phyloP scores from a whole-genome alignment of 805 yeast genomes.

The Candida sakaeoensis region DNA sequence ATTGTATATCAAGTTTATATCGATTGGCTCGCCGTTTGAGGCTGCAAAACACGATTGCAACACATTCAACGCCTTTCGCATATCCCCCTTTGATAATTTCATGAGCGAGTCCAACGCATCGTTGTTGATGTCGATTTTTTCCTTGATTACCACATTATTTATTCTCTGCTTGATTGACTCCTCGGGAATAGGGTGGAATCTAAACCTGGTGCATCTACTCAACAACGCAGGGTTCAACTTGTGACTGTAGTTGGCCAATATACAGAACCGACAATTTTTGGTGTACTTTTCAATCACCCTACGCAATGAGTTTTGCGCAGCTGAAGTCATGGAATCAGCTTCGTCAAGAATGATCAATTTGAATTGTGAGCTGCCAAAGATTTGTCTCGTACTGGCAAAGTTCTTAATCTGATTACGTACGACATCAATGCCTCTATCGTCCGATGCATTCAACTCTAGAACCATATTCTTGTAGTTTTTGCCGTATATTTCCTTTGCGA shows the following conservation, averaged over 20 bases:
- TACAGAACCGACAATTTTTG: constrained; percentile 91
- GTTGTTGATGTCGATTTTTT: constrained; percentile 52
- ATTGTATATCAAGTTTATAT: constrained; percentile 77
- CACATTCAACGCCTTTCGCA: constrained; percentile 92
- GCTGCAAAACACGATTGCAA: constrained; percentile 92
- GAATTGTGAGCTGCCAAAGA: constrained; percentile 68
- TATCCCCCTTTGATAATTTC: constrained; percentile 83
- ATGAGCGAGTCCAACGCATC: constrained; percentile 67
- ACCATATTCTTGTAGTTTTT: constrained; percentile 81
- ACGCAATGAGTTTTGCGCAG: constrained; percentile 79
- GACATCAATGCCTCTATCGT: constrained; percentile 96
- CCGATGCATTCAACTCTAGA: constrained; percentile 91
- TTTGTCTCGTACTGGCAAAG: constrained; percentile 94
- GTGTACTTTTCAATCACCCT: constrained; percentile 89
- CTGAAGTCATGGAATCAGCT: constrained; percentile 91
- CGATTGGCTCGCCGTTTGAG: constrained; percentile 46
- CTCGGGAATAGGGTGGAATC: constrained; percentile 78
- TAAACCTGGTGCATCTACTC: constrained; percentile 91
- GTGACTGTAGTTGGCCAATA: constrained; percentile 93
- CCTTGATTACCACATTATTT: constrained; percentile 64
- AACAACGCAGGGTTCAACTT: constrained; percentile 91
- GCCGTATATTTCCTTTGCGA: constrained; percentile 83
- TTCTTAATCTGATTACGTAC: constrained; percentile 97
- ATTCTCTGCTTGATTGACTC: constrained; percentile 69
- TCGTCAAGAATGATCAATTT: constrained; percentile 91